A percentile compares a stretch with the other conserved stretches of the same genome.
phyloP scores from a whole-genome alignment of 805 yeast species.

The Soucietia sequanensis region DNA sequence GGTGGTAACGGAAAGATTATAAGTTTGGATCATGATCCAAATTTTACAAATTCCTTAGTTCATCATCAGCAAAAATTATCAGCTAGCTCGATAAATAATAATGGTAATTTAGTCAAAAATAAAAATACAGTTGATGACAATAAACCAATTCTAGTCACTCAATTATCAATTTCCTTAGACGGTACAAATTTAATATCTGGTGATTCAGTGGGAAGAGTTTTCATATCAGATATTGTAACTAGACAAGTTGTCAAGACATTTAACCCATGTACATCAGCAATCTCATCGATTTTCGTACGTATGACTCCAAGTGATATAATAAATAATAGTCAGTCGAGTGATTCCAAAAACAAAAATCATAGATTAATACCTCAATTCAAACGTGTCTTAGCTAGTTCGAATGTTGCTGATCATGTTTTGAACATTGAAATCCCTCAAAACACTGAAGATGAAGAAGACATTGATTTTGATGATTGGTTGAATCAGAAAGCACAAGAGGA shows the following conservation, averaged over 20 bases:
- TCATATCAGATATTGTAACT: conserved; percentile 66
- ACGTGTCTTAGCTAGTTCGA: conserved; percentile 49
- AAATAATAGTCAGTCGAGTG: conserved; percentile 11
- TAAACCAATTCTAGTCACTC: conserved; percentile 40
- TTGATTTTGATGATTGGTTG: conserved; percentile 50
- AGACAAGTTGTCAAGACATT: conserved; percentile 65
- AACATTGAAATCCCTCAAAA: conserved; percentile 33
- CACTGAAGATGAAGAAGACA: conserved; percentile 17
- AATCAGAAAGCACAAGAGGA: conserved; percentile 51
- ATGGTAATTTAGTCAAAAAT: conserved; percentile 8
- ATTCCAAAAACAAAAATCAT: conserved; percentile 37
- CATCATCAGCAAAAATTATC: conserved; percentile 41
- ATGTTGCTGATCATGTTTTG: conserved; percentile 43
- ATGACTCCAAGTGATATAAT: conserved; percentile 18
- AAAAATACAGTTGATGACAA: conserved; percentile 13
- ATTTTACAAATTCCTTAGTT: conserved; percentile 49
- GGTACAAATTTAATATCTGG: conserved; percentile 75
- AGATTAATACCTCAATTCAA: conserved; percentile 63
- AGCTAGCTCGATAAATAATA: neutral
- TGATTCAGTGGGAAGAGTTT: conserved; percentile 66
- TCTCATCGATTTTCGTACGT: conserved; percentile 27
- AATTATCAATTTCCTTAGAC: conserved; percentile 64
- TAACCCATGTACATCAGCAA: conserved; percentile 36
- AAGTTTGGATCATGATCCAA: conserved; percentile 51
- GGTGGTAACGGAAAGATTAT: conserved; percentile 57